phyloP scores from a whole-genome alignment of 73 alveolate species.

The Durusdinium trenchii region DNA sequence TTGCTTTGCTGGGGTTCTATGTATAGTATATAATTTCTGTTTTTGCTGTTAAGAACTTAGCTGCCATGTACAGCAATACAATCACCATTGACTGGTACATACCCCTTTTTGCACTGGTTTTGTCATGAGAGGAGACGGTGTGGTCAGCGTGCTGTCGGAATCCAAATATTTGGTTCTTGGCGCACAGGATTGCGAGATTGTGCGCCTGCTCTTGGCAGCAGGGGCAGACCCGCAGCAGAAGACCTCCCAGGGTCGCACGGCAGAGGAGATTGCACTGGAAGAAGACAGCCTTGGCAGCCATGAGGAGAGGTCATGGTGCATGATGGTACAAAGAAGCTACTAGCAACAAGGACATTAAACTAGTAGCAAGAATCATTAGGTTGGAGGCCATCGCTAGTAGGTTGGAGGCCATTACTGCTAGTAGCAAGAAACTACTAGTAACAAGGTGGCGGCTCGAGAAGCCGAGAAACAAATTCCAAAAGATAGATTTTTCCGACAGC shows the following conservation, averaged over 20 bases:
- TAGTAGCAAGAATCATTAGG: too few species aligned
- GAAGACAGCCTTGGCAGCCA: constrained; percentile 20
- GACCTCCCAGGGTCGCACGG: constrained; percentile 72
- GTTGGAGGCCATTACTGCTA: too few species aligned
- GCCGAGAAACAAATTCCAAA: too few species aligned
- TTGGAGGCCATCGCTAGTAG: too few species aligned
- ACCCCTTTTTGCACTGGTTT: neutral
- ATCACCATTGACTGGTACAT: neutral
- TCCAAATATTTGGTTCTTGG: neutral
- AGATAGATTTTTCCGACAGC: too few species aligned
- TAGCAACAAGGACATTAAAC: too few species aligned
- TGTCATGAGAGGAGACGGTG: neutral
- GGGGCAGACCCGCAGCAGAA: constrained; percentile 51
- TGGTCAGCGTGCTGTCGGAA: neutral
- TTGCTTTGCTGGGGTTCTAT: neutral
- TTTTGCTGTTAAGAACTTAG: neutral
- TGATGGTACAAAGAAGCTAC: too few species aligned
- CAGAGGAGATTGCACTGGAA: constrained; percentile 28
- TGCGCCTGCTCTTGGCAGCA: constrained; percentile 61
- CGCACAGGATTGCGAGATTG: constrained; percentile 33
- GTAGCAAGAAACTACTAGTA: too few species aligned
- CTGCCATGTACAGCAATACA: neutral
- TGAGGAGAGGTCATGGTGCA: neutral
- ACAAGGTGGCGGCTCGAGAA: too few species aligned
- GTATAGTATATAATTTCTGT: neutral